Percentiles rank a stretch among this genome's conserved stretches.
These are phyloP conservation scores for Zygoascus sp. DNA, from an alignment of 1,139 yeast genomes.

Conservation along the genomic window DNA sequence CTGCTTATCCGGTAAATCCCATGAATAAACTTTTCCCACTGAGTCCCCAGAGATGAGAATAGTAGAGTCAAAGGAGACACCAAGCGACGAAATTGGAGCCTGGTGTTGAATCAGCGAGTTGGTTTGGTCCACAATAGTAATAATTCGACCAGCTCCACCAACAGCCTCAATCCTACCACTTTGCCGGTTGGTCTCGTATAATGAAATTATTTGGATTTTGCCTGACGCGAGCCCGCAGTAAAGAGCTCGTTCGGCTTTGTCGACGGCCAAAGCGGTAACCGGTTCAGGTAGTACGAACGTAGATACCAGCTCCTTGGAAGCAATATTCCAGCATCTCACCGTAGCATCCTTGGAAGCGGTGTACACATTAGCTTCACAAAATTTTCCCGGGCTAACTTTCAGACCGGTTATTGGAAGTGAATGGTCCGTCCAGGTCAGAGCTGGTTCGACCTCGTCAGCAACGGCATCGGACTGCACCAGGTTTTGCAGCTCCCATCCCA, in stretches of 20 bases:
- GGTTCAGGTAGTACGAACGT: conserved; percentile 66
- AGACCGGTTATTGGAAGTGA: conserved; percentile 70
- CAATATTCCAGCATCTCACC: conserved; percentile 45
- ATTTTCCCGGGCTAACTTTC: conserved; percentile 46
- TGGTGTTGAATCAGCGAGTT: conserved; percentile 27
- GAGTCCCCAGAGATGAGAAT: conserved; percentile 68
- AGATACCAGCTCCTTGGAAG: conserved; percentile 45
- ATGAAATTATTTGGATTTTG: conserved; percentile 50
- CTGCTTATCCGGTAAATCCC: conserved; percentile 77
- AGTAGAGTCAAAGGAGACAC: conserved; percentile 73
- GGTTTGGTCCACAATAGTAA: conserved; percentile 27
- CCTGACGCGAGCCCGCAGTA: conserved; percentile 73
- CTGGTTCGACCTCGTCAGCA: conserved; percentile 39
- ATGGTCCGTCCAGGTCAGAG: conserved; percentile 62
- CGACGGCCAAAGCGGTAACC: conserved; percentile 59
- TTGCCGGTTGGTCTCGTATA: conserved; percentile 47
- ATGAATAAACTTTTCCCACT: conserved; percentile 59
- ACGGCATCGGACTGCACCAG: conserved; percentile 41
- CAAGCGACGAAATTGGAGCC: conserved; percentile 47
- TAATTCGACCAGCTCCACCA: conserved; percentile 50
- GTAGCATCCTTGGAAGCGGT: conserved; percentile 76
- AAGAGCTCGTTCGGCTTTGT: conserved; percentile 73
- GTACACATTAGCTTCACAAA: conserved; percentile 59
- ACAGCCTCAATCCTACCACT: conserved; percentile 50
- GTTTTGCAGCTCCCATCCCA: conserved; percentile 69